Conservation (phyloP, 2,329 filamentous ascomycete species). For the Colletotrichum phormii region DNA sequence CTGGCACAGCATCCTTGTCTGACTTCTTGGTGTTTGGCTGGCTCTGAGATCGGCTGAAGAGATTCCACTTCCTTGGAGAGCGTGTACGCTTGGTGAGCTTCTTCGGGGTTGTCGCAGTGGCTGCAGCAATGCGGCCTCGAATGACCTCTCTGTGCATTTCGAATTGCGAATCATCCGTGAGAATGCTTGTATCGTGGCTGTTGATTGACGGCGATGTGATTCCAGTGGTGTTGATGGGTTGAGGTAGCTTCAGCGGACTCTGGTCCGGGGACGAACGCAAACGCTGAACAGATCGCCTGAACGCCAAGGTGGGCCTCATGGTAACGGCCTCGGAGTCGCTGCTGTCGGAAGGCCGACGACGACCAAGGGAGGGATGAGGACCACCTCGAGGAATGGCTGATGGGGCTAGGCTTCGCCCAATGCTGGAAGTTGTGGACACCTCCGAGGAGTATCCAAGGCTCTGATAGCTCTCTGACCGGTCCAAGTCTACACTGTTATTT, state of each 20-base stretch:
- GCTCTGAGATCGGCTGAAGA: conserved; percentile 68
- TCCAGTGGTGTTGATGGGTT: conserved; percentile 62
- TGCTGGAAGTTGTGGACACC: conserved; percentile 53
- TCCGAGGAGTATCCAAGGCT: conserved; percentile 56
- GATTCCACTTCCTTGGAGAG: conserved; percentile 72
- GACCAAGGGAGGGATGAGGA: conserved; percentile 39
- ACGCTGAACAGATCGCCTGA: conserved; percentile 66
- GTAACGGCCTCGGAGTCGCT: conserved; percentile 64
- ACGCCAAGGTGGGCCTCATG: conserved; percentile 64
- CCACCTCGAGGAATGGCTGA: conserved; percentile 61
- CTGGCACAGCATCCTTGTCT: conserved; percentile 49
- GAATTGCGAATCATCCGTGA: conserved; percentile 67
- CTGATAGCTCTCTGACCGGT: conserved; percentile 62
- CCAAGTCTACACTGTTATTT: conserved; percentile 63
- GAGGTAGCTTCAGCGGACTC: conserved; percentile 59
- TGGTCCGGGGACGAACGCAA: conserved; percentile 57
- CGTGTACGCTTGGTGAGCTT: conserved; percentile 67
- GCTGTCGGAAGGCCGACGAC: conserved; percentile 64
- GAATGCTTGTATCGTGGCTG: conserved; percentile 67
- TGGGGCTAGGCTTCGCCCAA: conserved; percentile 62
- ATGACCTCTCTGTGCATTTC: conserved; percentile 53
- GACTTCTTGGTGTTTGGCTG: conserved; percentile 51
- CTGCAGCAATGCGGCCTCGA: conserved; percentile 45
- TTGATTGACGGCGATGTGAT: conserved; percentile 61
- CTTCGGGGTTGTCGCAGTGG: conserved; percentile 52